phyloP scores from a whole-genome alignment of 2,329 filamentous ascomycete genomes.

The Orbilia blumenaviensis region DNA sequence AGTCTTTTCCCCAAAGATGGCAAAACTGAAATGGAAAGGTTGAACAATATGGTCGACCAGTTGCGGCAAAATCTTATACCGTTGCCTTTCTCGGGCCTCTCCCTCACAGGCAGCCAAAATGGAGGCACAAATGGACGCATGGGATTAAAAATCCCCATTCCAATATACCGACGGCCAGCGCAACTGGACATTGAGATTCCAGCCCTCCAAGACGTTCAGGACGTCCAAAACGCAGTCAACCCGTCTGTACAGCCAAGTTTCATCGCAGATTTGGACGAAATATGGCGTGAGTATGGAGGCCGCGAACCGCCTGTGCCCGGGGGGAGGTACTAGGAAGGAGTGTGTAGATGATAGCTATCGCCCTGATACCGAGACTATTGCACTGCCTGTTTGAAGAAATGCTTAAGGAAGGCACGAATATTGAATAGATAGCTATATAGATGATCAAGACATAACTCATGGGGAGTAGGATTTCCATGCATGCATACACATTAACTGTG shows the following conservation, averaged over 20 bases:
- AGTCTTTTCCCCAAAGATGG: too few relatives aligned
- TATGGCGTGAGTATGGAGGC: not conserved
- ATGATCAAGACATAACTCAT: too few relatives aligned
- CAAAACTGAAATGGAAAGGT: not conserved
- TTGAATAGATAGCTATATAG: too few relatives aligned
- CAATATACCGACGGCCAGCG: not conserved
- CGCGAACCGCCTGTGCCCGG: not conserved
- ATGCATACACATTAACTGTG: too few relatives aligned
- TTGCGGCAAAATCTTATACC: not conserved
- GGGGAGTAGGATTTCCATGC: too few relatives aligned
- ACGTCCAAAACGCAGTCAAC: not conserved
- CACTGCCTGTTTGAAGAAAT: too few relatives aligned
- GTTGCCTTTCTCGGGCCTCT: not conserved
- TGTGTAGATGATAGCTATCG: too few relatives aligned
- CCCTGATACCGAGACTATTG: too few relatives aligned
- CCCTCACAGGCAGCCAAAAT: not conserved
- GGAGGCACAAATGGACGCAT: not conserved
- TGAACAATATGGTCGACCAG: not conserved
- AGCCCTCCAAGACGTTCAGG: not conserved
- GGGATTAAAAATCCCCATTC: not conserved
- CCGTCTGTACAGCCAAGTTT: not conserved
- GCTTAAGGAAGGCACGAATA: too few relatives aligned
- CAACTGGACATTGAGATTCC: not conserved
- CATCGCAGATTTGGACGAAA: not conserved
- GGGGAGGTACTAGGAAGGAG: not conserved